Conservation (phyloP, 192 early-diverging fungal genomes). For the Umbelopsis sp. region DNA sequence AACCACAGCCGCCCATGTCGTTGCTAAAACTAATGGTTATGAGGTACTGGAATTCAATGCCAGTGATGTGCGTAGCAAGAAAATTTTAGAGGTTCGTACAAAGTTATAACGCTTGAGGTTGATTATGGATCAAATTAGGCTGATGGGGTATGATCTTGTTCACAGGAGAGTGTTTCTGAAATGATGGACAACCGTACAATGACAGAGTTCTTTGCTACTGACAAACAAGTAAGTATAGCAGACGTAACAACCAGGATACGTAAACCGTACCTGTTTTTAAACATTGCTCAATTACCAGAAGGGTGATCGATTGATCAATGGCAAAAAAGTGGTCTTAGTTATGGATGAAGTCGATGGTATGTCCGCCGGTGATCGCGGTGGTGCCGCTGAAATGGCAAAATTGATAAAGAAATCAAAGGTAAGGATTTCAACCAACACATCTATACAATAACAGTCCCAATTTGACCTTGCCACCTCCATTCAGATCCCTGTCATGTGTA, state of each 20-base stretch:
- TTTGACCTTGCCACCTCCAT: background rate
- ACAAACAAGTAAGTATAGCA: background rate
- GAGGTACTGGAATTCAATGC: conserved; percentile 95
- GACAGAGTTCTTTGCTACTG: conserved; percentile 49
- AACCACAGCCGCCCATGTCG: conserved; percentile 93
- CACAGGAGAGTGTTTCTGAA: conserved; percentile 43
- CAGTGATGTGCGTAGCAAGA: conserved; percentile 93
- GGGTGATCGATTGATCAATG: background rate
- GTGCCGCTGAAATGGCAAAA: conserved; percentile 80
- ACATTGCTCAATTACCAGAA: background rate
- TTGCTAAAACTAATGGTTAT: conserved; percentile 77
- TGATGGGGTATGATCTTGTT: too few species aligned
- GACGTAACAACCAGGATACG: too few species aligned
- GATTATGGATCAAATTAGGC: too few species aligned
- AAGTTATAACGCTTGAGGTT: background rate
- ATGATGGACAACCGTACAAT: conserved; percentile 62
- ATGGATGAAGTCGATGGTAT: conserved; percentile 99
- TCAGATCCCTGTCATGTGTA: conserved; percentile 95
- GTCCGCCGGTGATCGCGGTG: conserved; percentile 96
- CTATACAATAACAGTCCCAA: background rate
- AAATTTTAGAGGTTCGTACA: conserved; percentile 67
- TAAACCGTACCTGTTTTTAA: background rate
- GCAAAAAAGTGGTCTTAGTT: conserved; percentile 72
- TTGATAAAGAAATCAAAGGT: conserved; percentile 90
- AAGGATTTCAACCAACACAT: background rate